Base-by-base conservation (phyloP, 1,284 basidiomycete species). In the Heterobasidion occidentale region DNA sequence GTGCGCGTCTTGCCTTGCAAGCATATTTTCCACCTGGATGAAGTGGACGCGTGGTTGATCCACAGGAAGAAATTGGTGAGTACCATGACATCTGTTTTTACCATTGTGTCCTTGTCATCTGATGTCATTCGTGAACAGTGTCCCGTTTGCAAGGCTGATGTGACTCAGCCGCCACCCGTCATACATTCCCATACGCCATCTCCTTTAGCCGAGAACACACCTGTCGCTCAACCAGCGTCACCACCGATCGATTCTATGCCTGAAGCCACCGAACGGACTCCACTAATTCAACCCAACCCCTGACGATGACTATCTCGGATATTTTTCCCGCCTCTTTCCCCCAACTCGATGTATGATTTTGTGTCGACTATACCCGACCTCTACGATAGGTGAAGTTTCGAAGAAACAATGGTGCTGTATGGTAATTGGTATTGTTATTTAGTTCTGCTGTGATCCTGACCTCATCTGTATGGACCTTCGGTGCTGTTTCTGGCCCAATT, bases 1-100 rank as follows among this genome's bases (percentile, higher is more conserved):
- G 91, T 96, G 38, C 81, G 93, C 61, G 90, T 94, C 53, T 69
- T 96, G 51, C 94, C 94, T 0, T 97, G 94, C 66, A 87, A 90
- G 54, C 94, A 96, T 68, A 84, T 95, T 56, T 92, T 91, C 69
- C 90, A 92, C 70, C 75, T 89, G 55, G 83, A 86, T 49, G 92
- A 95, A 70, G 84, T 95, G 47, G 92, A 94, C 67, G 80, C 86
- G 62, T 97, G 94, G 94, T 73, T 97, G 58, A 86, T 94, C 59
- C 84, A 88, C 60, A 83, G 89, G 70, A 91, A 93, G 75, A 94
- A 95, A 74, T 72, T 94, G 68, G 92, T 93, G 65, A 66, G 87
- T 78, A 46, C 33, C 51, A 7, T 20, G n/a, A 27, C 15, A 14
- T 14, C 47, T 36, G 46, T 58, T 20, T 45, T 53, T n/a, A 33